Evolutionary conservation across 2,329 filamentous ascomycete species (phyloP).

Genomic region (Scedosporium dehoogii): DNA sequence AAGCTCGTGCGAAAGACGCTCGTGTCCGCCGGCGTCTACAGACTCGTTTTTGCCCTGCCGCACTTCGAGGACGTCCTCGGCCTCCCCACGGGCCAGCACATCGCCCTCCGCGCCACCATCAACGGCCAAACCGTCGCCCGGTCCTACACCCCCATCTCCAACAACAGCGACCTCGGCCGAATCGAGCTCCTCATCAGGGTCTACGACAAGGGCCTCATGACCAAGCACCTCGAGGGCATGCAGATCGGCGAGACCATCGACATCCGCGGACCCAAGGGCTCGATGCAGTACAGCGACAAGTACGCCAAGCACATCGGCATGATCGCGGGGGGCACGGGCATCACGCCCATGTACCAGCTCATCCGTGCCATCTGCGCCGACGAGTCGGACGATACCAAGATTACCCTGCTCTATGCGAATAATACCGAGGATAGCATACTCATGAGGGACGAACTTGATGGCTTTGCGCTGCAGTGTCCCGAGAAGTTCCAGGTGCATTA

Average conservation of each 20-base stretch:
- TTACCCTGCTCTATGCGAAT: constrained; percentile 91
- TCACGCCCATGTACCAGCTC: constrained; percentile 97
- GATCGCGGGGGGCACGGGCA: constrained; percentile 87
- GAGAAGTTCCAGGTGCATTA: constrained; percentile 95
- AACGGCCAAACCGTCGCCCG: constrained; percentile 34
- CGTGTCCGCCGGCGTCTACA: constrained; percentile 33
- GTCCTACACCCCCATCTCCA: constrained; percentile 45
- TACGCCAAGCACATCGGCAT: constrained; percentile 84
- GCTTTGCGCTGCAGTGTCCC: constrained; percentile 94
- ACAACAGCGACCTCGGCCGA: constrained; percentile 51
- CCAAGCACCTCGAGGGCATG: constrained; percentile 76
- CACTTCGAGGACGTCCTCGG: constrained; percentile 33
- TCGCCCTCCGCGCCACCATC: constrained; percentile 38
- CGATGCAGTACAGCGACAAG: constrained; percentile 66
- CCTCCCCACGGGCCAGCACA: constrained; percentile 47
- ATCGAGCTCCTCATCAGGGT: constrained; percentile 86
- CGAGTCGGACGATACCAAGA: constrained; percentile 93
- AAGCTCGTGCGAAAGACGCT: constrained; percentile 29
- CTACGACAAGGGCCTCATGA: constrained; percentile 89
- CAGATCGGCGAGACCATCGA: constrained; percentile 71
- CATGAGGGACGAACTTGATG: constrained; percentile 71
- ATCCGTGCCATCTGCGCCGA: constrained; percentile 87
- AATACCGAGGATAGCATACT: constrained; percentile 83
- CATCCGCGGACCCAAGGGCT: constrained; percentile 79
- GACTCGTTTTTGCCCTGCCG: constrained; percentile 38